phyloP scores from a whole-genome alignment of 768 basidiomycete genomes.

The Rhizopogon rudus region DNA sequence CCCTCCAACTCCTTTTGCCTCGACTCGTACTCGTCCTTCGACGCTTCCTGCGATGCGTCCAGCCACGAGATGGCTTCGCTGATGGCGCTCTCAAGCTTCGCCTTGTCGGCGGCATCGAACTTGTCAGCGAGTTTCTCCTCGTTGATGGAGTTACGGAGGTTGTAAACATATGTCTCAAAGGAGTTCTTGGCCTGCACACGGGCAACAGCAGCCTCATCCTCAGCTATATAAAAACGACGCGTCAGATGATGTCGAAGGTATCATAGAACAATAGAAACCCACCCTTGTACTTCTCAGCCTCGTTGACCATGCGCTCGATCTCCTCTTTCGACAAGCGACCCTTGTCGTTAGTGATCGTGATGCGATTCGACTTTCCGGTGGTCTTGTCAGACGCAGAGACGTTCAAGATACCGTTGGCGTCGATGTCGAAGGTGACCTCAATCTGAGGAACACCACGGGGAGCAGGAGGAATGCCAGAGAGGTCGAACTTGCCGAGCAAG shows the following conservation, averaged over 20 bases:
- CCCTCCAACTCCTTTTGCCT: slow-evolving; percentile 91
- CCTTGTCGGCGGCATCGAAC: slow-evolving; percentile 82
- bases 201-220: slow-evolving; percentile 82
- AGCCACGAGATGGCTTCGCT: slow-evolving; percentile 85
- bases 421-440: slow-evolving; percentile 97
- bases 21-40: slow-evolving; percentile 90
- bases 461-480: slow-evolving; percentile 92
- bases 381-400: slow-evolving; percentile 96
- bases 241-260: slow-evolving; percentile 5
- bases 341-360: slow-evolving; percentile 96
- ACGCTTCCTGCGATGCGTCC: slow-evolving; percentile 81
- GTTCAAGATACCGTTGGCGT: slow-evolving; percentile 94
- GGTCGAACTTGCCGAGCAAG: slow-evolving; percentile 96
- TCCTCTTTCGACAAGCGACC: slow-evolving; percentile 96
- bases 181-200: slow-evolving; percentile 87
- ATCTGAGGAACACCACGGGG: slow-evolving; percentile 98
- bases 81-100: slow-evolving; percentile 75
- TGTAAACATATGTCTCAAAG: slow-evolving; percentile 93
- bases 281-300: slow-evolving; percentile 92
- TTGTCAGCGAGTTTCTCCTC: slow-evolving; percentile 87
- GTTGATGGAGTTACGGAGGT: slow-evolving; percentile 82
- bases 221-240: slow-evolving; percentile 32
- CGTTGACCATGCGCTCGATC: slow-evolving; percentile 94
- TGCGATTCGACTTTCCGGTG: slow-evolving; percentile 92
- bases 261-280: slow-evolving; percentile 18